Evolutionary conservation across 306 rosid genomes (phyloP), one percentile per base, ranked within the genome.

Genomic region (Arachis stenosperma): DNA sequence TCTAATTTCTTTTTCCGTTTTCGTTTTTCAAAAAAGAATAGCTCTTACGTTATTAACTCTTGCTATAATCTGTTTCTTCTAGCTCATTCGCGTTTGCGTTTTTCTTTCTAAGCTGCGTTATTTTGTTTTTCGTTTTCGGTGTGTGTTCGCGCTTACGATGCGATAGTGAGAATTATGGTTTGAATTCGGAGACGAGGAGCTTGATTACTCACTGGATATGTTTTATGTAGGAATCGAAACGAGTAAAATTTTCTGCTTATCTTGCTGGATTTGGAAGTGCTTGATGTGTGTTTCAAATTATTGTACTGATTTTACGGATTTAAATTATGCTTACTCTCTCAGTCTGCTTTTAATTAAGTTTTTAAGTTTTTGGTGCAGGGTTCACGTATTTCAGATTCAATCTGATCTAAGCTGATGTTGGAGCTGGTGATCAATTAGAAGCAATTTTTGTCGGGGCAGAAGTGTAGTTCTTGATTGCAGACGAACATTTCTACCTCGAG

Each of bases 391-490:
- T 53, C 15, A 43, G 74, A 51, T 73, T 73, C 65, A 40, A 44
- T 73, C 69, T 17, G 59, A 73, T 67, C 30, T 63, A 51, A 53
- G 39, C 52, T 29, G 81, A 39, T n/a, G 10, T 43, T 44, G 71
- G 9, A 30, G 56, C 65, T 69, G 41, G 61, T 8, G 42, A 46
- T 76, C 69, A 48, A 59, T 50, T 48, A 50, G 42, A 44, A 46
- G 77, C 15, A 36, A 6, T 48, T 48, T n/a, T 37, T 61, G 17
- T 36, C 61, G 36, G 61, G 10, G 51, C 37, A 15, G 41, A 60
- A 51, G 39, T 50, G 14, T 40, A 40, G 22, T 40, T 53, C 12
- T 52, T 62, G 58, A 43, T 12, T 54, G 66, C 11, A 46, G 33
- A 11, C 39, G 13, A 42, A 40, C 73, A 8, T 44, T 70, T 70